phyloP scores from a whole-genome alignment of 805 yeast genomes.

The Yarrowia phangngaensis region DNA sequence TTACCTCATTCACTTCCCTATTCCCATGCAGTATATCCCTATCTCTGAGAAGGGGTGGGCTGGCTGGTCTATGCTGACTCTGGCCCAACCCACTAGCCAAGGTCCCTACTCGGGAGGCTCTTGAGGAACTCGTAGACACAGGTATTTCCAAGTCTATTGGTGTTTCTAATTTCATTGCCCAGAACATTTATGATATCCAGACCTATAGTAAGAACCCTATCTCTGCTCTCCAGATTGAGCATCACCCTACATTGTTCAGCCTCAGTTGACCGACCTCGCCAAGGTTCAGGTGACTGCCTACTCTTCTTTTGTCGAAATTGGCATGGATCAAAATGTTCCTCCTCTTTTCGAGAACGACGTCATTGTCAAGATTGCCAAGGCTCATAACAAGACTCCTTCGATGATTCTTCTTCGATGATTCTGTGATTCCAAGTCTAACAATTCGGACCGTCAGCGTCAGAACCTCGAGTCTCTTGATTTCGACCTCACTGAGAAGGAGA shows the following conservation, averaged over 20 bases:
- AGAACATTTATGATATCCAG: constrained; percentile 54
- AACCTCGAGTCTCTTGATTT: constrained; percentile 59
- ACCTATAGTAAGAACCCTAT: constrained; percentile 47
- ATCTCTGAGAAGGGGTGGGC: background rate
- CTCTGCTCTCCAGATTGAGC: constrained; percentile 78
- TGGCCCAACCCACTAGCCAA: constrained; percentile 32
- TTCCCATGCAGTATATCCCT: constrained; percentile 8
- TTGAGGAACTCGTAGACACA: constrained; percentile 51
- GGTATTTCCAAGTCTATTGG: constrained; percentile 56
- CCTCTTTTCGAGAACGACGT: constrained; percentile 44
- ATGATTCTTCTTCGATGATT: no score
- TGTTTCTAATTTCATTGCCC: constrained; percentile 58
- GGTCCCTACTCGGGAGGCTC: no score
- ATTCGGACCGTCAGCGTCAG: constrained; percentile 56
- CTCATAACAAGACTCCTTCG: constrained; percentile 44
- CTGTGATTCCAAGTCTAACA: constrained; percentile 78
- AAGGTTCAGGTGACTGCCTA: constrained; percentile 68
- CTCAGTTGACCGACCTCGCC: constrained; percentile 55
- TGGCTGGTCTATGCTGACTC: no score
- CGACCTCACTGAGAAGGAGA: constrained; percentile 51
- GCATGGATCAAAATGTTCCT: background rate
- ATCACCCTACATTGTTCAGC: constrained; percentile 84
- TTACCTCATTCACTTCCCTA: constrained; percentile 58
- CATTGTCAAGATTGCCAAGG: constrained; percentile 55
- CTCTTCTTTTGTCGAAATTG: constrained; percentile 74